Base-by-base conservation (phyloP, 148 eudicot species). In the Agrostemma githago region DNA sequence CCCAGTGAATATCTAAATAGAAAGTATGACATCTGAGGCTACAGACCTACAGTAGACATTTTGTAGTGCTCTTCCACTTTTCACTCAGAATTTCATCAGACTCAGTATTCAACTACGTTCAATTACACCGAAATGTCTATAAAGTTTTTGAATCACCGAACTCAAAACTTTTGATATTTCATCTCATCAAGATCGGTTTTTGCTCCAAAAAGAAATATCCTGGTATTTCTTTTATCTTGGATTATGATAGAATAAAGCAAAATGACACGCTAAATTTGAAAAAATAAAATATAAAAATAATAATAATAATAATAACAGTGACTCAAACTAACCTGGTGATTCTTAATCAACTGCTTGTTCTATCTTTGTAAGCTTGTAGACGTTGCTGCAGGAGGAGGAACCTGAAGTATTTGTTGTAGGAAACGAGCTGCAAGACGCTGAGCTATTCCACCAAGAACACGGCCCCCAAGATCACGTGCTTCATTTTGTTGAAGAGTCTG, bases 371-470 rank as follows among this genome's bases (percentile, higher is more conserved):
- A 16, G 64, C 72, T 76, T 67, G 90, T 64, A 59, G 73, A 80
- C 38, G 84, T 26, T 2, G 81, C 76, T 26, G 34, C 34, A 26
- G 34, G 34, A 26, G 34, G 34, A 68, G 98, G 91, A 74, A 79
- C 74, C 62, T 86, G 85, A 59, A 94, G 95, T 78, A 91, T 87
- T 83, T 94, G 98, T 82, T 91, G 96, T 83, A 94, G 82, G 48
- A 94, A 83, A 62, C 98, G 93, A 11, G 98, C 98, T 19, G 98
- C 97, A 62, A 95, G 83, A 37, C 98, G 98, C 81, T 95, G 97
- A 76, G 92, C 85, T 48, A 95, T 90, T 72, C 98, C 90, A 79
- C 92, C 89, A 76, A 95, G 72, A 71, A 95, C 89, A 78, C 96
- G 93, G 16, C 96, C 86, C 41, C 98, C 98, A 72, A 95, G 88